Percentiles rank a stretch among this genome's conserved stretches.
Evolutionary conservation across 164 flowering plant genomes (phyloP).

Genomic region (Vitis labrusca): DNA sequence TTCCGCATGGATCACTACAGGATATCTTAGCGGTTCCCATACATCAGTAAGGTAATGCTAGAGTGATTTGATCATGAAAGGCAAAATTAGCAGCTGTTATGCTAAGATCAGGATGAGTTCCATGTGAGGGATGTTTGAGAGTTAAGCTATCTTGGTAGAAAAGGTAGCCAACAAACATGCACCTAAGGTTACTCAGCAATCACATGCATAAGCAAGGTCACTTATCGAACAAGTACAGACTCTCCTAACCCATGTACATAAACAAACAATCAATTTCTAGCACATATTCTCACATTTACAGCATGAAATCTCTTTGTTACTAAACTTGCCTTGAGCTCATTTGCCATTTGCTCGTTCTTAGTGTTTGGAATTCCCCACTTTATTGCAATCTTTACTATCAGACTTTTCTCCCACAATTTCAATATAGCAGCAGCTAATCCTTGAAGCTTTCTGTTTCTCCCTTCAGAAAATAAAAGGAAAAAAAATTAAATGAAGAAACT

Average conservation of each 20-base stretch:
- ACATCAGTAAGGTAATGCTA: neutral
- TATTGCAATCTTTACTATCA: constrained; percentile 81
- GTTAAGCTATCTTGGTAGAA: neutral
- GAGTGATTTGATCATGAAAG: neutral
- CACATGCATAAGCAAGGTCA: neutral
- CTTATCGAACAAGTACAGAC: neutral
- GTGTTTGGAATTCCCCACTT: constrained; percentile 82
- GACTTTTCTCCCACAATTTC: constrained; percentile 87
- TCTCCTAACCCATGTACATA: neutral
- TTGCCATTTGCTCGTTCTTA: constrained; percentile 74
- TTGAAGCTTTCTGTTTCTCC: constrained; percentile 83
- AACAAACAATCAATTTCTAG: too few species aligned
- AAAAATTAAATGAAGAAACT: constrained; percentile 1
- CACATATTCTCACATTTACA: too few species aligned
- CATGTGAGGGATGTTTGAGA: neutral
- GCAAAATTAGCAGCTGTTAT: neutral
- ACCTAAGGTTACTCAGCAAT: neutral
- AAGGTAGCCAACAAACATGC: neutral
- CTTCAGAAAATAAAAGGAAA: constrained; percentile 35
- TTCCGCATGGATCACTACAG: too few species aligned
- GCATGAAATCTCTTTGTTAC: neutral
- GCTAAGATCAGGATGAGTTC: neutral
- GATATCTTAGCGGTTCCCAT: too few species aligned
- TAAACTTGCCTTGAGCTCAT: constrained; percentile 86
- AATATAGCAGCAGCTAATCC: constrained; percentile 88